Evolutionary conservation across 148 eudicot species (phyloP).

Genomic region (Rhododendron molle): DNA sequence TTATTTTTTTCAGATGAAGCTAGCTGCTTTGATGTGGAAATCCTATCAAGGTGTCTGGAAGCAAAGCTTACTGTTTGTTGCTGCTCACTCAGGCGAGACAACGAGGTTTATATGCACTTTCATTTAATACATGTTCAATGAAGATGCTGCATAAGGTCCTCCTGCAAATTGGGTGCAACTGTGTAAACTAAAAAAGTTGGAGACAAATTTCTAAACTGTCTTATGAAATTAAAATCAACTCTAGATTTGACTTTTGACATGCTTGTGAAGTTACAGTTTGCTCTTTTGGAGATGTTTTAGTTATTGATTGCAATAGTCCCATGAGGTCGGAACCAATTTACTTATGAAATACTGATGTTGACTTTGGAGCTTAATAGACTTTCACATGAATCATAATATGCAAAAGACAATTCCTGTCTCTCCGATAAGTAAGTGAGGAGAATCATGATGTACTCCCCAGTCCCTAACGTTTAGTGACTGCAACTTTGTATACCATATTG

Average conservation of each 20-base stretch:
- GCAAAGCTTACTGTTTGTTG: constrained; percentile 80
- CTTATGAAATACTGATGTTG: not conserved
- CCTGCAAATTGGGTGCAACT: not conserved
- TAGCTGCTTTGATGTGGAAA: constrained; percentile 62
- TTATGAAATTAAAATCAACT: not conserved
- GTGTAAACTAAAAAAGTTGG: not conserved
- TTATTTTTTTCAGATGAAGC: constrained; percentile 34
- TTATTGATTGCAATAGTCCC: not conserved
- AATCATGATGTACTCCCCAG: not conserved
- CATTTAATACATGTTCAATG: not conserved
- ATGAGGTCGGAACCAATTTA: not conserved
- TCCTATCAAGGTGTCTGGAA: constrained; percentile 66
- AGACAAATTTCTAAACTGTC: not conserved
- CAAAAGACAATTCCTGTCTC: not conserved
- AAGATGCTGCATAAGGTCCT: not conserved
- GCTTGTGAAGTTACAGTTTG: not conserved
- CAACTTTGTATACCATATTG: not conserved
- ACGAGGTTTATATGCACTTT: constrained; percentile 39
- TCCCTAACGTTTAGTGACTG: not conserved
- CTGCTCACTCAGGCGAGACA: constrained; percentile 46
- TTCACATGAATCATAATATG: not conserved
- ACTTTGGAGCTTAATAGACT: not conserved
- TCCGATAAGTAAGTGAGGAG: not conserved
- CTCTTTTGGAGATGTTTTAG: not conserved
- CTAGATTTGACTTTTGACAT: not conserved